Base-by-base conservation (phyloP, 2,329 filamentous ascomycete species). In the Fusarium pseudograminearum region DNA sequence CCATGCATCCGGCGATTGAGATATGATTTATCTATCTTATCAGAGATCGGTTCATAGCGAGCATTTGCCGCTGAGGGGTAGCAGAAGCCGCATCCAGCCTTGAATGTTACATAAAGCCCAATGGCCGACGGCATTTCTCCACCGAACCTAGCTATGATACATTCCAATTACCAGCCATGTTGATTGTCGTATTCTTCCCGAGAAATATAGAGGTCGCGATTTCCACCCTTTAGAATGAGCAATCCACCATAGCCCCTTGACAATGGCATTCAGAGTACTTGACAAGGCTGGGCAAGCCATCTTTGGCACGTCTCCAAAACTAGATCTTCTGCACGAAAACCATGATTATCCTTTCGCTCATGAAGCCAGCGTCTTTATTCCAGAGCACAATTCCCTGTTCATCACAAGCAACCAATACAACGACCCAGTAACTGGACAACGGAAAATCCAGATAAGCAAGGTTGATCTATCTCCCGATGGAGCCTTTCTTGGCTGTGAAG, bases 331-430 rank as follows among this genome's bases (percentile, higher is more conserved):
- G 4, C 69, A 78, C 28, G 77, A 82, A 61, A 79, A 80, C 50
- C 67, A 75, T 33, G 70, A 73, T 5, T 81, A 83, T 41, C 80
- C 83, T 0, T 85, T 86, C 53, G 84, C 83, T 3, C 84, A 86
- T 64, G 84, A 86, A 73, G 84, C 84, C 0, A 77, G 77, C 2
- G 78, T 80, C 10, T 80, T 76, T 59, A 73, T 79, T 8, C 70
- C 70, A 14, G 56, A 71, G n/a, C 59, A 72, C 9, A 71, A 77
- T 20, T 62, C 73, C 0, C 63, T 80, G 0, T 78, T 79, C 61
- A 67, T 80, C 33, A 80, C 79, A 0, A 81, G 79, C 63, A 80
- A 80, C 31, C 74, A 73, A 30, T 77, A 75, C 45, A 31, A 47
- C 1, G 76, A 75, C 31, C 42, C 61, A 3, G 40, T 38, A 15